These are phyloP conservation scores for Dissophora ornata DNA, from an alignment of 192 early-diverging fungal species.

Conservation along the genomic window DNA sequence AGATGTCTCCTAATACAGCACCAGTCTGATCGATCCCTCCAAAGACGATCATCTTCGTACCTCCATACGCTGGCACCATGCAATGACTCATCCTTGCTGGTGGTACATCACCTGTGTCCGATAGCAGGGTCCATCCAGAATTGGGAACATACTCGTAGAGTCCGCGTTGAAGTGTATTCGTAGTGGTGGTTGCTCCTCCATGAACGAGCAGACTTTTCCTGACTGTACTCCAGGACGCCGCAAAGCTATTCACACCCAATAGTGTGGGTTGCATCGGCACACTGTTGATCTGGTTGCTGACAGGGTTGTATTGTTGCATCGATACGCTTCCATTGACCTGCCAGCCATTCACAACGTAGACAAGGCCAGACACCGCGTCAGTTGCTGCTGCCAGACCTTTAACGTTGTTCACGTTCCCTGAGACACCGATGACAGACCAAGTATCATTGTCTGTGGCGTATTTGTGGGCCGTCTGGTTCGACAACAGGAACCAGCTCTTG, in stretches of 20 bases:
- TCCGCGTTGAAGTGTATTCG: not conserved
- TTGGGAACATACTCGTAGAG: constrained; percentile 11
- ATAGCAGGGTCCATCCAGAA: not conserved
- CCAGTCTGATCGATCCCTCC: constrained; percentile 3
- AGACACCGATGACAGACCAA: not conserved
- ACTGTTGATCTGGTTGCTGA: not conserved
- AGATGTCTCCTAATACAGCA: constrained; percentile 7
- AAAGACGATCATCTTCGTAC: constrained; percentile 29
- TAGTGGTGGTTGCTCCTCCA: not conserved
- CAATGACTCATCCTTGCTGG: constrained; percentile 12
- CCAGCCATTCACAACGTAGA: constrained; percentile 14
- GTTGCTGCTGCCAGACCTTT: not conserved
- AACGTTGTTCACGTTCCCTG: not conserved
- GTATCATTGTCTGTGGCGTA: not conserved
- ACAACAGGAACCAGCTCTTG: constrained; percentile 6
- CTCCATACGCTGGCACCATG: constrained; percentile 19
- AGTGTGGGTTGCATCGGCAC: not conserved
- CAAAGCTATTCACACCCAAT: not conserved
- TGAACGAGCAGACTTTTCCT: constrained; percentile 9
- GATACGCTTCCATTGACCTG: not conserved
- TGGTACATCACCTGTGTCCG: constrained; percentile 9
- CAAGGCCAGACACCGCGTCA: constrained; percentile 4
- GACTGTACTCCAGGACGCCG: not conserved
- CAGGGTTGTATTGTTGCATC: constrained; percentile 1
- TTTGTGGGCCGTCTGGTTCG: not conserved